Base-by-base conservation (phyloP, 345 rosid species). In the Linum usitatissimum region DNA sequence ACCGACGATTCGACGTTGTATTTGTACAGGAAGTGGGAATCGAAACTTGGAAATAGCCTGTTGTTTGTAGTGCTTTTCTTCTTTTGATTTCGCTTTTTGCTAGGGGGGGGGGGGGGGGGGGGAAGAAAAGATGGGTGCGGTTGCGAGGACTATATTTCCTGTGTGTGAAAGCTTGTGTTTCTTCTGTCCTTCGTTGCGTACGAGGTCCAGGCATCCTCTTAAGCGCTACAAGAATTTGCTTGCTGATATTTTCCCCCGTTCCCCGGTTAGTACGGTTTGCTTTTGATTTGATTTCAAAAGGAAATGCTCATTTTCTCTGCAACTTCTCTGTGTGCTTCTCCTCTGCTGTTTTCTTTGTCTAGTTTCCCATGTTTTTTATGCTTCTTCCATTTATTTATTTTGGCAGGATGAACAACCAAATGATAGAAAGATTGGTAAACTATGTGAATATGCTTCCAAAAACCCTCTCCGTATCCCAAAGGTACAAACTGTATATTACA, bases 381-480 rank as follows among this genome's bases (percentile, higher is more conserved):
- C 9, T 10, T 65, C 18, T 53, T 34, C 7, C 36, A 30, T 23
- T 21, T 64, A 20, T 31, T 45, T 66, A 66, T 23, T 23, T 23
- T 66, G 64, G 53, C 75, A 84, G 86, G 84, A 73, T 23, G 86
- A 81, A 58, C 69, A 59, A 59, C 69, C 75, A 0, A 79, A 79
- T 71, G 79, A 84, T 20, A 53, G 86, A 12, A 75, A 70, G 69
- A 81, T 81, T 61, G 20, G 77, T 59, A 84, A 80, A 67, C 36
- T 82, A 20, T 81, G 85, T 74, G 95, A 84, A 77, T 87, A 84
- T 55, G 88, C 85, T 71, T 62, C 84, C 0, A 84, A 66, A 70
- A 87, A 84, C 66, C 86, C 90, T 74, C 90, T 84, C 70, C 90
- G 85, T 51, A 81, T 87, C 17, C 90, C 84, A 14, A 83, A 84